Conservation (phyloP, 2,329 filamentous ascomycete genomes). For the Paracamarosporium sp. region DNA sequence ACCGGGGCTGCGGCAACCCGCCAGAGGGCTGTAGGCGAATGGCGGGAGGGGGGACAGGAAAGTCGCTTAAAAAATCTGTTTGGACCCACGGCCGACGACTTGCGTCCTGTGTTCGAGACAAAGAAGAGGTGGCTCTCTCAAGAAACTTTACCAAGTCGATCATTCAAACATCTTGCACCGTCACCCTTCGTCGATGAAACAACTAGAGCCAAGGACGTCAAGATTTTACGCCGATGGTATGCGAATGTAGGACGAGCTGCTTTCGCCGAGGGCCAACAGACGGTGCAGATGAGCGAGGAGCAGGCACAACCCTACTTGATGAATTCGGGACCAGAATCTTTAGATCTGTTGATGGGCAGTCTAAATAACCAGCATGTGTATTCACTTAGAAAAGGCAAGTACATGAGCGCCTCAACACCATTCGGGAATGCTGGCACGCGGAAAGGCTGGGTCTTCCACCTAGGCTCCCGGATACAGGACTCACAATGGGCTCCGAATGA, state of each 20-base stretch:
- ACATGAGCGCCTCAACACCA: conserved; percentile 53
- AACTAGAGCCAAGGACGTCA: conserved; percentile 53
- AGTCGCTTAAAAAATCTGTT: conserved; percentile 58
- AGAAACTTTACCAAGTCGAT: conserved; percentile 56
- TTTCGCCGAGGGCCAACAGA: conserved; percentile 53
- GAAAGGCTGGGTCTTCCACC: conserved; percentile 62
- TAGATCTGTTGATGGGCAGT: conserved; percentile 60
- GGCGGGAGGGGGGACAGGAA: conserved; percentile 39
- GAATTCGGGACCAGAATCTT: conserved; percentile 34
- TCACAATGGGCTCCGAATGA: conserved; percentile 54
- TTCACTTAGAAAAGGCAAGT: conserved; percentile 50
- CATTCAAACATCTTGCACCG: conserved; percentile 46
- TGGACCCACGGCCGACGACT: conserved; percentile 58
- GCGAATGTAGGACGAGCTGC: conserved; percentile 47
- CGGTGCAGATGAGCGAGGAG: conserved; percentile 41
- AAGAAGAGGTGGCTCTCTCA: conserved; percentile 61
- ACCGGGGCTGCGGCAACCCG: conserved; percentile 16
- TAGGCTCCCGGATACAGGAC: conserved; percentile 61
- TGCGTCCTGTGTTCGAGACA: conserved; percentile 55
- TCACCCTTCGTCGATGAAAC: conserved; percentile 53
- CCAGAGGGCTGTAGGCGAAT: conserved; percentile 38
- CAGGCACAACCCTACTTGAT: conserved; percentile 54
- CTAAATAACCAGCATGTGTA: conserved; percentile 52
- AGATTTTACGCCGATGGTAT: conserved; percentile 62
- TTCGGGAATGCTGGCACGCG: conserved; percentile 36